Evolutionary conservation across 2,329 filamentous ascomycete genomes (phyloP), one percentile per base, ranked within the genome.

Genomic region (Claviceps fusiformis): DNA sequence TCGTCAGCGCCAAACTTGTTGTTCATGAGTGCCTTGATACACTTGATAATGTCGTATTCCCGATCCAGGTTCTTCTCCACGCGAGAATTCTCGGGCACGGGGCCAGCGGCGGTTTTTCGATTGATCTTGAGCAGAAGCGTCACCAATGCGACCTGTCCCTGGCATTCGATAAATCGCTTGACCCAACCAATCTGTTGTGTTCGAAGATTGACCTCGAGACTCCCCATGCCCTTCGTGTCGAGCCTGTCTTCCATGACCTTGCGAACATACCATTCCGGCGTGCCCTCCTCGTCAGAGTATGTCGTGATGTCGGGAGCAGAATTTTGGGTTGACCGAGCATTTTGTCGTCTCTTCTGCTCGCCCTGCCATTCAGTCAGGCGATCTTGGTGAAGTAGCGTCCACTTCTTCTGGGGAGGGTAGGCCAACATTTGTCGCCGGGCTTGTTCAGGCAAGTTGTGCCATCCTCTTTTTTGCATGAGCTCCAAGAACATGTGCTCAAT

Each of bases 171-270:
- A 70, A 97, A 98, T 45, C 87, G 83, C 72, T 88, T 91, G 54
- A 98, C 93, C 93, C 93, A 98, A 63, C 86, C 91, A 63, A 98
- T 97, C 56, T 95, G 93, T 69, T 98, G 93, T 44, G 93, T 97
- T 65, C 93, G 79, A 63, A 98, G 71, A 69, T 92, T 96, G 73
- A 98, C 95, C 66, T 93, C 89, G 66, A 98, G 74, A 73, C 89
- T 95, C 59, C 89, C 89, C 59, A 98, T 78, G 58, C 95, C 88
- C 74, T 97, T 96, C 60, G 86, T 81, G 54, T 91, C 89, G 61
- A 97, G 89, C 59, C 83, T 88, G 70, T 96, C 95, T 69, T 97
- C 92, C 87, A 97, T 89, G 57, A 97, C 88, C 68, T 89, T 92
- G 67, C 89, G 87, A 54, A 98, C 92, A 69, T 95, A 98, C 92